These are phyloP conservation scores for Phytophthora colocasiae DNA, from an alignment of 352 stramenopile species.

Conservation along the genomic window DNA sequence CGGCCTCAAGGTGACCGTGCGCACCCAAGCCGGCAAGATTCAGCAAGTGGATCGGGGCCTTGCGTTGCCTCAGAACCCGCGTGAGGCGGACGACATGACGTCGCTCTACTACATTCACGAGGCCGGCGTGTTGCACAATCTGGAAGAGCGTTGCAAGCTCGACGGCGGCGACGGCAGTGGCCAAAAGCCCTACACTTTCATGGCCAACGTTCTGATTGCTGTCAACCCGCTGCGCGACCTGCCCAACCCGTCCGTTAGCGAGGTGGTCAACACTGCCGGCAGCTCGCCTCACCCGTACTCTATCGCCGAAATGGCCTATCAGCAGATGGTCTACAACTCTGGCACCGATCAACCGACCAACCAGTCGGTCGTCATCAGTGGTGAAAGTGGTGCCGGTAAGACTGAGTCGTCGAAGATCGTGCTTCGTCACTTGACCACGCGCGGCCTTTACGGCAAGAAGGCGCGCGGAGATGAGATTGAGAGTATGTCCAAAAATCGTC, in stretches of 20 bases:
- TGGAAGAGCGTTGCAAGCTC: slow-evolving; percentile 92
- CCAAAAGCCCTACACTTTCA: slow-evolving; percentile 93
- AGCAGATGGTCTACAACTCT: slow-evolving; percentile 93
- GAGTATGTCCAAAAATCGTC: slow-evolving; percentile 50
- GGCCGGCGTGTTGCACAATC: slow-evolving; percentile 95
- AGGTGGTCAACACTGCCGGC: slow-evolving; percentile 77
- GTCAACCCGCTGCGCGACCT: slow-evolving; percentile 92
- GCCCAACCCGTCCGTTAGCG: slow-evolving; percentile 78
- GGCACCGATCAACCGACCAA: slow-evolving; percentile 87
- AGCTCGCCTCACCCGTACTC: slow-evolving; percentile 87
- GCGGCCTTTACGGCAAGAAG: slow-evolving; percentile 88
- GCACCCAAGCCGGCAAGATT: slow-evolving; percentile 84
- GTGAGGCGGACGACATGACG: slow-evolving; percentile 93
- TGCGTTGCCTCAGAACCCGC: slow-evolving; percentile 79
- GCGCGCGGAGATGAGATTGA: slow-evolving; percentile 81
- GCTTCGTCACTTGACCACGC: slow-evolving; percentile 87
- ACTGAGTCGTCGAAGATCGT: slow-evolving; percentile 93
- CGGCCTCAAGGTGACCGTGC: slow-evolving; percentile 87
- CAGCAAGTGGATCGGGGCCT: slow-evolving; percentile 85
- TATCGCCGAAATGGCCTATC: slow-evolving; percentile 91
- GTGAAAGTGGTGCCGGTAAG: slow-evolving; percentile 90
- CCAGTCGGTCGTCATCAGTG: slow-evolving; percentile 88
- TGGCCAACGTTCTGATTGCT: slow-evolving; percentile 93
- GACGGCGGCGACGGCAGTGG: slow-evolving; percentile 68
- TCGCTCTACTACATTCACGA: slow-evolving; percentile 96